Evolutionary conservation across 768 basidiomycete genomes (phyloP).

Genomic region (Basidioascus undulatus): DNA sequence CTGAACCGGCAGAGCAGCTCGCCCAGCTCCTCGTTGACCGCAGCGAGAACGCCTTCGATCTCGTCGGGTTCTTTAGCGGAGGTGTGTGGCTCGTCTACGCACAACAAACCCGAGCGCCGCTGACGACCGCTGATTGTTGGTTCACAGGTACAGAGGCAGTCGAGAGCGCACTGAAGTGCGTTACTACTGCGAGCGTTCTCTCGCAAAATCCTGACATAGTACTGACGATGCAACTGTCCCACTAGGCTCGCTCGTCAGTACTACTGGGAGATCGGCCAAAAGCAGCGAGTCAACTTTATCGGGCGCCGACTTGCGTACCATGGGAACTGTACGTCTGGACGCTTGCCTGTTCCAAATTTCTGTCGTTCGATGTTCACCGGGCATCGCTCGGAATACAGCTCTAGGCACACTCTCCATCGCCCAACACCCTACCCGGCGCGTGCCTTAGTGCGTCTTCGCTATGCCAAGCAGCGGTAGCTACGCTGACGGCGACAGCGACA

Average conservation of each 20-base stretch:
- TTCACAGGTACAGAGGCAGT: no score
- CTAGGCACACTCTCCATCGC: constrained; percentile 42
- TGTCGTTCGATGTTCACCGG: no score
- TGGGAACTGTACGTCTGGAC: constrained; percentile 38
- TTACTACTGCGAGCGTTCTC: no score
- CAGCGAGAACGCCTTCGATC: background rate
- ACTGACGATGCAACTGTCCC: no score
- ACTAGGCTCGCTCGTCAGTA: constrained; percentile 25
- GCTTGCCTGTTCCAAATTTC: no score
- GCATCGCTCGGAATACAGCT: no score
- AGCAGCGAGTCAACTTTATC: constrained; percentile 48
- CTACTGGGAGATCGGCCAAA: constrained; percentile 35
- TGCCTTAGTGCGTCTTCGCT: background rate
- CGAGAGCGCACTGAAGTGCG: no score
- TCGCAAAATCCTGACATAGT: no score
- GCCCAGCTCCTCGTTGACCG: background rate
- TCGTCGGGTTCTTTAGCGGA: background rate
- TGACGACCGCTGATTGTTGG: no score
- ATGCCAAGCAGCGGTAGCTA: constrained; percentile 38
- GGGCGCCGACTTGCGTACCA: constrained; percentile 57
- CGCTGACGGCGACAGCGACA: constrained; percentile 33
- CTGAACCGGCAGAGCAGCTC: background rate
- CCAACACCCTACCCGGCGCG: constrained; percentile 26
- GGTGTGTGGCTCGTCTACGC: no score
- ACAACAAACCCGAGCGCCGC: no score